Evolutionary conservation across 2,329 filamentous ascomycete genomes (phyloP), one percentile per base, ranked within the genome.

Genomic region (Botryotinia narcissicola): DNA sequence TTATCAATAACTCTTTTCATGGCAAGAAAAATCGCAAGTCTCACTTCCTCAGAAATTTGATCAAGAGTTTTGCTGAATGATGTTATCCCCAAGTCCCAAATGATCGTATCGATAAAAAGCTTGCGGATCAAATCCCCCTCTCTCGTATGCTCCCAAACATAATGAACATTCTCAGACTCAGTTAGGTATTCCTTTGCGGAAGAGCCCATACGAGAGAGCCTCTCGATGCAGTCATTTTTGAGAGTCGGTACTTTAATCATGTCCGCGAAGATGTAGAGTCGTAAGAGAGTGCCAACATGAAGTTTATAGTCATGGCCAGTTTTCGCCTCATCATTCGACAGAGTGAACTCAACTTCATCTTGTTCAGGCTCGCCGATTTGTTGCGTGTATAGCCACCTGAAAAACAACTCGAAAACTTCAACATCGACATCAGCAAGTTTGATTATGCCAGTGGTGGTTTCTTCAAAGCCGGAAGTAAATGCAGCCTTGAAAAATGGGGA

Each of bases 401-500:
- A 48, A 32, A 76, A 75, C 0, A 77, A 16, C 5, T 72, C 72
- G 5, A 77, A 77, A 2, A 73, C 32, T 1, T 10, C 18, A 5
- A 37, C 20, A 4, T 66, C 42, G 20, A 66, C 29, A 29, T 18
- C 54, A 10, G 3, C 32, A 67, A 78, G 66, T 29, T 59, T 73
- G 64, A 76, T 75, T 35, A 73, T 70, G 18, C 73, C 69, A 8
- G 64, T 72, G 29, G n/a, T 63, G 2, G 67, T 37, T 59, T 77
- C 76, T n/a, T 71, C 57, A 18, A 78, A 76, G 18, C 62, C 46
- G 12, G 70, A 72, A 4, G 40, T 70, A 20, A 78, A 74, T 25
- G 75, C 75, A 2, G 74, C 70, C 18, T 73, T 74, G 64, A 79
- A 78, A 61, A 70, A 78, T 2, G 74, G 70, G 3, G 78, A 78